Conservation (phyloP, 2,329 filamentous ascomycete genomes). For the Penicillium janthinellum region DNA sequence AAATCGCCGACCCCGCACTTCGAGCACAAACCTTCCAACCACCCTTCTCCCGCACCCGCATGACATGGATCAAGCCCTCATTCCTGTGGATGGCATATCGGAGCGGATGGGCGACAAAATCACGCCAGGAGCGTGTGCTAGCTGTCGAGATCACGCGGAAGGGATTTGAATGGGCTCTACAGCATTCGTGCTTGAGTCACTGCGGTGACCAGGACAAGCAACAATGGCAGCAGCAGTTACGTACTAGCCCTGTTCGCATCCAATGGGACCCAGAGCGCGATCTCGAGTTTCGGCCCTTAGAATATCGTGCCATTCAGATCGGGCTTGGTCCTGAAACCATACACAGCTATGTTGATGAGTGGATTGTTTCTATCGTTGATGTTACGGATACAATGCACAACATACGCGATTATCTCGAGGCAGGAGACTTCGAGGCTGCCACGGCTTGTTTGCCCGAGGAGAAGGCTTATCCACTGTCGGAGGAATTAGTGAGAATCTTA, state of each 20-base stretch:
- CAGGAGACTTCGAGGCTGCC: not conserved
- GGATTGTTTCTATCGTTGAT: constrained; percentile 60
- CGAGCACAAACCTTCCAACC: constrained; percentile 54
- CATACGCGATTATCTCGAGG: constrained; percentile 42
- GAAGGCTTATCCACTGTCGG: not conserved
- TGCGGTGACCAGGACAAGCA: constrained; percentile 14
- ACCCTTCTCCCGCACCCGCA: constrained; percentile 56
- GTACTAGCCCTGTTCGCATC: constrained; percentile 24
- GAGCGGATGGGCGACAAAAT: constrained; percentile 60
- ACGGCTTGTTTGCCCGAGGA: not conserved
- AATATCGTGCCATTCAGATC: not conserved
- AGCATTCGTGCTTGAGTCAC: constrained; percentile 35
- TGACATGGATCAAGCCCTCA: constrained; percentile 68
- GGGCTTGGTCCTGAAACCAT: not conserved
- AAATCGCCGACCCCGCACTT: constrained; percentile 58
- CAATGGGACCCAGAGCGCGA: not conserved
- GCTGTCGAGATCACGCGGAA: constrained; percentile 58
- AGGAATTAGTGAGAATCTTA: not conserved
- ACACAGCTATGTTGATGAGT: constrained; percentile 51
- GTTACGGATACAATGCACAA: constrained; percentile 57
- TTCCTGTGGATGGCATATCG: constrained; percentile 69
- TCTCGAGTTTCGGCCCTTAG: not conserved
- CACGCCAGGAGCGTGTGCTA: constrained; percentile 57
- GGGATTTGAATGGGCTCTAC: constrained; percentile 54
- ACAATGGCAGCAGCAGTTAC: constrained; percentile 23